phyloP scores from a whole-genome alignment of 2,329 filamentous ascomycete species.

The Pseudovirgaria hyperparasitica region DNA sequence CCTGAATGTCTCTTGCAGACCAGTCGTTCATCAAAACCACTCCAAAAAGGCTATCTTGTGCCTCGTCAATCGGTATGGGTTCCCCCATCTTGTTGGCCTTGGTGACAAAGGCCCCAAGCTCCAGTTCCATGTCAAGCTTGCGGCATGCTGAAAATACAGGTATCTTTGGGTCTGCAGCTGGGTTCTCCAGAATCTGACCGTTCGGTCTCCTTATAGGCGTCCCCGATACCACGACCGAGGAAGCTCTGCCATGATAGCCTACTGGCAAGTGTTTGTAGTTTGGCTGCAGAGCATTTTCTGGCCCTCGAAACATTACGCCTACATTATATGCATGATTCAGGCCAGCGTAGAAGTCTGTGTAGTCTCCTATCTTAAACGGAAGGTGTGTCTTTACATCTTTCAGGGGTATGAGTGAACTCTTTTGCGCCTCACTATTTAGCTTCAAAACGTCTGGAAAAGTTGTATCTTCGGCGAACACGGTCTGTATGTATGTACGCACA shows the following conservation, averaged over 20 bases:
- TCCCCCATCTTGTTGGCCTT: conserved; percentile 51
- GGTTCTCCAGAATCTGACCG: conserved; percentile 60
- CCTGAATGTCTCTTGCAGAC: conserved; percentile 72
- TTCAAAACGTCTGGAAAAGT: conserved; percentile 48
- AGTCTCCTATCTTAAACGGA: conserved; percentile 69
- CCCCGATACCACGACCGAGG: conserved; percentile 61
- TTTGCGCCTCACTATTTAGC: conserved; percentile 45
- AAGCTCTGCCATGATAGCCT: conserved; percentile 68
- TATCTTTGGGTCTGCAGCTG: conserved; percentile 45
- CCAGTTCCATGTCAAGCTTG: conserved; percentile 67
- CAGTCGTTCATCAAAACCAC: conserved; percentile 79
- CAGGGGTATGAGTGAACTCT: conserved; percentile 46
- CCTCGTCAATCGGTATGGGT: conserved; percentile 49
- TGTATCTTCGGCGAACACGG: conserved; percentile 49
- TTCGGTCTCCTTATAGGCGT: conserved; percentile 60
- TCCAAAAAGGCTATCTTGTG: conserved; percentile 63
- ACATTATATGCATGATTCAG: conserved; percentile 65
- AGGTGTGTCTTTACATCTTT: conserved; percentile 52
- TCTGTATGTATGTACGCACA: conserved; percentile 58
- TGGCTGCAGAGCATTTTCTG: conserved; percentile 59
- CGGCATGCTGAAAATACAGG: conserved; percentile 52
- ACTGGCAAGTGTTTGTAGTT: conserved; percentile 76
- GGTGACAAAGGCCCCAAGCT: conserved; percentile 64
- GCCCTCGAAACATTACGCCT: conserved; percentile 59
- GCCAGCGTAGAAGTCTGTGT: conserved; percentile 77